Base-by-base conservation (phyloP, 2,329 filamentous ascomycete genomes). In the Scedosporium boydii region DNA sequence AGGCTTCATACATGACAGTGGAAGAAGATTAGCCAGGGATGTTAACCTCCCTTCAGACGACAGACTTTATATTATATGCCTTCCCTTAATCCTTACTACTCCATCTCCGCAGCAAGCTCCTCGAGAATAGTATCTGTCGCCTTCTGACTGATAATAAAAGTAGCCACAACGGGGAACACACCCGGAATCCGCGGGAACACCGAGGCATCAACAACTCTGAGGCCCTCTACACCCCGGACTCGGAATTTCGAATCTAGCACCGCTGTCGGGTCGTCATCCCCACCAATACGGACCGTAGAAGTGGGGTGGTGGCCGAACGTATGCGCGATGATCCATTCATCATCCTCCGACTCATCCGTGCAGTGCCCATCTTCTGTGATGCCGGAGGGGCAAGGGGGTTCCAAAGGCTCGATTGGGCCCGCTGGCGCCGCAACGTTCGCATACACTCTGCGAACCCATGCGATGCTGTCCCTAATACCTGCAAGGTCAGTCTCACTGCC, bases 181-280 rank as follows among this genome's bases (percentile, higher is more conserved):
- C 82, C 83, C 0, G 73, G 72, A 42, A 73, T 81, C 62, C 74
- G 75, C 2, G 82, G 81, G 65, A 80, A 86, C 2, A 80, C 76
- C 12, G 76, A 79, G 2, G 82, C 83, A 72, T 87, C 84, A 3
- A 86, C 84, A 16, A 86, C 84, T 18, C 84, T 73, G 55, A 87
- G 70, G 0, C 78, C 78, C 2, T 73, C 69, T 1, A 83, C 78
- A 5, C 82, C 82, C 21, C 79, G 72, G 3, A 87, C 83, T n/a
- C 77, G 74, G 69, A 86, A 84, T 61, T 78, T 73, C 0, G 74
- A 75, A 68, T 87, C 81, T 62, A 87, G 68, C 3, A 86, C 82
- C 2, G 82, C 83, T 70, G 76, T 79, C 1, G 74, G 70, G 68
- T 87, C 83, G 44, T 72, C 73, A 53, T 81, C 79, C 1, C 74